Base-by-base conservation (phyloP, 2,329 filamentous ascomycete genomes). In the Mycosphaerella sp. region DNA sequence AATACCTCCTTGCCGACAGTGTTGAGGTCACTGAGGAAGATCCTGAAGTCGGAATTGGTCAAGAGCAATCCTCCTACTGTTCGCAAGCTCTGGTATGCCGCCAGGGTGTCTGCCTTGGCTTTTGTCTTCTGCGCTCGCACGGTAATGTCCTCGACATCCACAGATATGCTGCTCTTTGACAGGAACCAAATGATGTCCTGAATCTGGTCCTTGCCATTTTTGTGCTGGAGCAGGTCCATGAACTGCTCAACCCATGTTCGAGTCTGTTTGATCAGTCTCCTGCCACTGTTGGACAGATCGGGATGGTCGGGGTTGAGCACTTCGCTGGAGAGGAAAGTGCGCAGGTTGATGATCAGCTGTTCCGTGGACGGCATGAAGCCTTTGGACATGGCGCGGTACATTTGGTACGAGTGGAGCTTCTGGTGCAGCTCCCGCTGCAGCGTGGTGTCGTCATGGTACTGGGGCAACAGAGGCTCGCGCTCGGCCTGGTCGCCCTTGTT, bases 301-400 rank as follows among this genome's bases (percentile, higher is more conserved):
- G 80, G 76, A 55, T 84, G 82, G 46, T 87, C 79, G 0, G 87
- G 82, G 62, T 89, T 91, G 52, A 96, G 76, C 14, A 93, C 66
- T 61, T 91, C 86, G 30, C 87, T 83, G 3, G 87, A 81, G 7
- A 95, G 76, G 1, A 96, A 71, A 2, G 85, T 87, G 59, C 88
- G 82, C 2, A 97, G 74, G 59, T 94, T 89, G 66, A 84, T 75
- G 62, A 93, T 85, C 59, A 79, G 66, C 68, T 97, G 91, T 60
- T 93, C 85, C 9, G 87, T 96, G 5, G 88, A 93, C 41, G 91
- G 91, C 86, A 97, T 90, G 70, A 84, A 96, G 5, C 91, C 91
- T 63, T 87, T 81, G 1, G 80, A 80, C 8, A 96, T 68, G 49
- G 91, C 91, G 47, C 87, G 80, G 25, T 89, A 67, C 85, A 95